Evolutionary conservation across 331 rosid species (phyloP), one percentile per base, ranked within the genome.

Genomic region (Malus hybrid): DNA sequence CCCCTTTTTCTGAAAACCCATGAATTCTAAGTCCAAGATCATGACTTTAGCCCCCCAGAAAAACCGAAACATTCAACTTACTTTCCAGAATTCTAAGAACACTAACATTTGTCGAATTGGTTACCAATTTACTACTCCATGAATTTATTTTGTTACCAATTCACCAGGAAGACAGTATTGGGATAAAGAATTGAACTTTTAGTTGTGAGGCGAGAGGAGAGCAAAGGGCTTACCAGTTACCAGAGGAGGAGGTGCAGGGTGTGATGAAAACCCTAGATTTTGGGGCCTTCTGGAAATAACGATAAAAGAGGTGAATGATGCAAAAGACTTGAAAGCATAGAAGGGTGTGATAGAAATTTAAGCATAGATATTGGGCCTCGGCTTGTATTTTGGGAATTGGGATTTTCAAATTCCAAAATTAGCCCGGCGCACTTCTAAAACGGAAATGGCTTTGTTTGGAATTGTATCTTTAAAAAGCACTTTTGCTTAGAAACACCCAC

Each of bases 261-360:
- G 69, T 46, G 55, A 56, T 67, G 84, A 70, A 8, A 83, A 83
- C 82, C 84, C 82, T 83, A 73, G 80, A 80, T 19, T 46, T 78
- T 61, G 84, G 87, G 87, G 72, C 79, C 56, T 76, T 83, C 71
- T 75, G 67, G 64, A 64, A 83, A 67, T 76, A 76, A 24, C 57
- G 69, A 46, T 67, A 73, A 76, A 67, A 62, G 28, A 64, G 73
- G 78, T 52, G 74, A 18, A 57, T 7, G 74, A 46, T 44, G 10
- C 56, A 50, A 18, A 22, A 44, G 65, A 50, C 22, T 13, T 13
- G 39, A 50, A 20, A 46, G 10, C 34, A 76, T 2, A 8, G 46
- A 29, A 64, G 83, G 81, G 71, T 54, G 78, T 32, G 71, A 20
- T 57, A 44, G 78, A 66, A 55, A 67, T 73, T 22, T 52, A 75